Conservation (phyloP, 768 basidiomycete species). For the Glaciozyma martinii region DNA sequence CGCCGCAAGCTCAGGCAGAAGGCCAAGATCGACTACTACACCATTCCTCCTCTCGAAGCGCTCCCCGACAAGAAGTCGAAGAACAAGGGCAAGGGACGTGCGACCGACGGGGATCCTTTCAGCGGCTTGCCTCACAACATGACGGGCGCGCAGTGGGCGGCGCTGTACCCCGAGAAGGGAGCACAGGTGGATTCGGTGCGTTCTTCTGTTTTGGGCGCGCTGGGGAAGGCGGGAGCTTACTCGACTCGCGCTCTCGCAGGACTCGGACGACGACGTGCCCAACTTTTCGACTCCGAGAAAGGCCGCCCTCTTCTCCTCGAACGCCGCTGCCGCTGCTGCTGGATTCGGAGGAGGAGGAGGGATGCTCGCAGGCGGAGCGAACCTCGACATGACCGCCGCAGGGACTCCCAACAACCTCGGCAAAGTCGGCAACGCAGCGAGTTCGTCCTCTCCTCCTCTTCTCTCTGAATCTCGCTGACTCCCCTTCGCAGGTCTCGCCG, state of each 20-base stretch:
- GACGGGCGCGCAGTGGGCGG: slow-evolving; percentile 27
- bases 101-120: slow-evolving; percentile 20
- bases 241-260: background rate
- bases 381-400: slow-evolving; percentile 10
- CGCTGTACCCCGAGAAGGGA: slow-evolving; percentile 24
- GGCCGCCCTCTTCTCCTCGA: slow-evolving; percentile 23
- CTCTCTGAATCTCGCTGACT: background rate
- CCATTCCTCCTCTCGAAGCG: slow-evolving; percentile 16
- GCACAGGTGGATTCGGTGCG: slow-evolving; percentile 26
- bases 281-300: slow-evolving; percentile 23
- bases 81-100: slow-evolving; percentile 16
- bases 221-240: slow-evolving; percentile 1
- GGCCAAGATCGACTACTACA: slow-evolving; percentile 29
- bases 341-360: slow-evolving; percentile 18
- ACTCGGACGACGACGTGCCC: slow-evolving; percentile 31
- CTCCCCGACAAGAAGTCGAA: slow-evolving; percentile 11
- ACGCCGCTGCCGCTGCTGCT: slow-evolving; percentile 10
- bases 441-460: background rate
- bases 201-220: background rate
- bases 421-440: slow-evolving; percentile 25
- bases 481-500: slow-evolving; percentile 50
- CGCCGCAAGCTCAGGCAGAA: slow-evolving; percentile 23
- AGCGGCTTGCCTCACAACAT: slow-evolving; percentile 26
- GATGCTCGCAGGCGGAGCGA: slow-evolving; percentile 28
- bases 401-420: slow-evolving; percentile 33